Evolutionary conservation across 805 yeast genomes (phyloP), one percentile per base, ranked within the genome.

Genomic region (Saccharomycopsis sp.): DNA sequence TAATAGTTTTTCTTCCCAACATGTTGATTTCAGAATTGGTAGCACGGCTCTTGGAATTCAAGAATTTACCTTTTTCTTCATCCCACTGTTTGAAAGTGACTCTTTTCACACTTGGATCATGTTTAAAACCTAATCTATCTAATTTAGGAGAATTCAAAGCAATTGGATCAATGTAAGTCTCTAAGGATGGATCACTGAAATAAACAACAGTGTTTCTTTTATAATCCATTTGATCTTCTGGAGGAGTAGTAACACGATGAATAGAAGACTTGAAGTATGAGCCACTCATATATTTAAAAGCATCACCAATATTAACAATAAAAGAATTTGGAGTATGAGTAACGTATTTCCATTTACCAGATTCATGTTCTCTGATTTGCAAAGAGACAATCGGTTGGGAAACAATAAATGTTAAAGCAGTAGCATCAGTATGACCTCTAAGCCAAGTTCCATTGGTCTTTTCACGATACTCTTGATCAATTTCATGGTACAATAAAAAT

Each of bases 181-280:
- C 51, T 21, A 53, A 42, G 14, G 58, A 49, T 6, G 71, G 69
- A 46, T 65, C 61, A 39, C 63, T 56, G 52, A 69, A 69, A 42
- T 67, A 66, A 17, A 69, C 67, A 2, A 67, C 43, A 3, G 64
- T 64, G 43, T 63, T 56, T 37, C 74, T 54, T 21, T 58, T 52
- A 45, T 53, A 58, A 1, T 50, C 42, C 18, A 45, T 47, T 48
- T 69, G 74, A 36, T 66, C 68, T 2, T 39, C 44, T 4, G 74
- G 72, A 3, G 74, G 72, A 23, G 64, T 60, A n/a, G 64, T 60
- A 4, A 69, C 74, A 36, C 74, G 50, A 40, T 69, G 74, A 34
- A 69, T 56, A 6, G 69, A 60, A 12, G 70, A 64, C 40, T 64
- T 64, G 53, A 67, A 69, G 42, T 62, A 66, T 0, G 68, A 69